Conservation (phyloP, 345 rosid genomes). For the Fremontodendron californicum region DNA sequence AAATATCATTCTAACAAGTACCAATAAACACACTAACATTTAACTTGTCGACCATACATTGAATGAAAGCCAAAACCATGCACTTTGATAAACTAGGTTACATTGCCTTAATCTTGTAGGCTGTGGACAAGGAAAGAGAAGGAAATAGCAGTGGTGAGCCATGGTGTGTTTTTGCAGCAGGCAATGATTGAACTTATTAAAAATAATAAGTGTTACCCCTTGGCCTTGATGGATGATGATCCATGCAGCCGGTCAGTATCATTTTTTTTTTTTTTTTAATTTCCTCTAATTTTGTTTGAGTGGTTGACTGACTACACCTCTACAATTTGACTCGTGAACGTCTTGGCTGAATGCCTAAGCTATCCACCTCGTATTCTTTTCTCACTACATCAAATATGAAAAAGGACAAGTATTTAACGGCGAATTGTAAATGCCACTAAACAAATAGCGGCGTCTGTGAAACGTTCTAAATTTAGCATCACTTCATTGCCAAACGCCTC, state of each 20-base stretch:
- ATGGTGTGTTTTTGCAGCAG: slow-evolving; percentile 58
- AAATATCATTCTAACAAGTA: no score
- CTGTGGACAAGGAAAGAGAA: slow-evolving; percentile 64
- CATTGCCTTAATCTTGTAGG: slow-evolving; percentile 32
- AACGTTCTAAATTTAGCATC: no score
- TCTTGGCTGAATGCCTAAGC: not conserved
- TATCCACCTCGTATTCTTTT: not conserved
- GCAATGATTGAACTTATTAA: slow-evolving; percentile 33
- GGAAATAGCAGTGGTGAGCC: slow-evolving; percentile 82
- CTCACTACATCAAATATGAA: no score
- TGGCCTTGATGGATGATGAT: slow-evolving; percentile 26
- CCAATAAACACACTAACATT: no score
- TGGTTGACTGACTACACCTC: not conserved
- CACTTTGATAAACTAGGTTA: not conserved
- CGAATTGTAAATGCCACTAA: no score
- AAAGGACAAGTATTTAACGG: no score
- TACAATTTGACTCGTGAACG: not conserved
- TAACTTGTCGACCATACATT: no score
- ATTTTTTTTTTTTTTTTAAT: not conserved
- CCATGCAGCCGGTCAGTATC: slow-evolving; percentile 29
- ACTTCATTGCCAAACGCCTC: no score
- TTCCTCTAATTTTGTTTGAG: no score
- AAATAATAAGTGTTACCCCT: not conserved
- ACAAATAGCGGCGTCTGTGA: no score
- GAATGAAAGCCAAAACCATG: not conserved